These are phyloP conservation scores for Collybiopsis confluens DNA, from an alignment of 768 basidiomycete genomes.

Conservation along the genomic window DNA sequence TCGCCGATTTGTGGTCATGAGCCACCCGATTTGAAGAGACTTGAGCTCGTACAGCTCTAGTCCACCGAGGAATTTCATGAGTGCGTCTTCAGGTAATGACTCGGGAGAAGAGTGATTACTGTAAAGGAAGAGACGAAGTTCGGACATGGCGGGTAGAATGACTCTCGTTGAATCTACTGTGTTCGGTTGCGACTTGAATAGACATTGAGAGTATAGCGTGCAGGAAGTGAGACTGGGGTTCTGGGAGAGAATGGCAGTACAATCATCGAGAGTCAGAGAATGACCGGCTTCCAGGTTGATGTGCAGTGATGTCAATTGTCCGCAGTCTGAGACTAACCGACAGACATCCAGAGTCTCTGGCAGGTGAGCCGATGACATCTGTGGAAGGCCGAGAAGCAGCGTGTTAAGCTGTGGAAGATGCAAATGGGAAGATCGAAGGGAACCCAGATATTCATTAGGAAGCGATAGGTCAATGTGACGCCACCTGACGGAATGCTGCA, in stretches of 20 bases:
- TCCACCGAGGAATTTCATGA: conserved; percentile 27
- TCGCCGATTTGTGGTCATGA: conserved; percentile 13
- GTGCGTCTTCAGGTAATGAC: conserved; percentile 10
- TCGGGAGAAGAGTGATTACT: conserved; percentile 1
- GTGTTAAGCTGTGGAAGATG: conserved; percentile 26
- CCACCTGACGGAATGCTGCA: conserved; percentile 32
- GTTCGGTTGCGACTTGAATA: conserved; percentile 11
- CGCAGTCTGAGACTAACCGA: conserved; percentile 31
- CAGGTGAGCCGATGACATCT: conserved; percentile 18
- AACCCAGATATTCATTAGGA: conserved; percentile 23
- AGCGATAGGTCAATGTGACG: conserved; percentile 29
- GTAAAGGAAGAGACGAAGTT: conserved; percentile 30
- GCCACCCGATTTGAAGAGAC: conserved; percentile 32
- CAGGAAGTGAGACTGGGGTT: conserved; percentile 27
- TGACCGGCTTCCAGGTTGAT: conserved; percentile 30
- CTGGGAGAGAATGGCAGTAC: conserved; percentile 27
- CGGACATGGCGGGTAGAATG: conserved; percentile 25
- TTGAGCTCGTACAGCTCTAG: conserved; percentile 26
- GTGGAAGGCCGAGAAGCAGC: conserved; percentile 25
- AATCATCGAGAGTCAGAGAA: conserved; percentile 32
- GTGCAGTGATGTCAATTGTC: conserved; percentile 32
- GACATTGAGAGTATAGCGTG: conserved; percentile 28
- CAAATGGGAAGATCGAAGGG: conserved; percentile 17
- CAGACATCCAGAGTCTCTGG: conserved; percentile 20
- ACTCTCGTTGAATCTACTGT: conserved; percentile 8